Evolutionary conservation across 2,329 filamentous ascomycete species (phyloP), one percentile per base, ranked within the genome.

Genomic region (Botrytis medusae): DNA sequence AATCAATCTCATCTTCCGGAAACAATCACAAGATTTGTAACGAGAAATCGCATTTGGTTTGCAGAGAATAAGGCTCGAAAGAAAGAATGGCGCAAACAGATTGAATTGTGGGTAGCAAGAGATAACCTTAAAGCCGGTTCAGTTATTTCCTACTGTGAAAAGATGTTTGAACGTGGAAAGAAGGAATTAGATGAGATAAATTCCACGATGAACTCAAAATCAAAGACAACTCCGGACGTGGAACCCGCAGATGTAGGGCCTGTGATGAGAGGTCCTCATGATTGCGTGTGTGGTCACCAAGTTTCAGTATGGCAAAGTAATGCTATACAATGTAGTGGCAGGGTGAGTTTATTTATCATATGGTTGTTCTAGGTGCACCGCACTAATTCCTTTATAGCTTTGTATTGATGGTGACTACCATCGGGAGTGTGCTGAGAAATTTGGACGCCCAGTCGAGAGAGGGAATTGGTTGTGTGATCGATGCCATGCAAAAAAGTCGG

Each of bases 41-140:
- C 77, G 20, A 48, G 44, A 1, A 78, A 81, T 29, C 75, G 74
- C 20, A 18, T 42, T 5, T 81, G 80, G 80, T 73, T 81, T 44
- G 71, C 59, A 0, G 76, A 78, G 25, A 75, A 74, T 29, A 59
- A 64, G 14, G 73, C 67, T 46, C 73, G 79, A 22, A 77, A 70
- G 40, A 22, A 59, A 40, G 79, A 80, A 44, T 77, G 78, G 54
- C 44, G 73, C 16, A 78, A 77, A 67, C 74, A 76, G 10, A 72
- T 77, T 22, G 73, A 77, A 44, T 67, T 64, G 4, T 75, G 79
- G 25, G 62, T 75, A 18, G 64, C 79, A 32, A 74, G 75, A 18
- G 74, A 75, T 57, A 25, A 18, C 12, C 65, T 68, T 10, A n/a
- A 42, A 68, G 25, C 9, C 6, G 48, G 54, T 32, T 51, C 65